Conservation (phyloP, 2,329 filamentous ascomycete genomes). For the Neonectria magnoliae region DNA sequence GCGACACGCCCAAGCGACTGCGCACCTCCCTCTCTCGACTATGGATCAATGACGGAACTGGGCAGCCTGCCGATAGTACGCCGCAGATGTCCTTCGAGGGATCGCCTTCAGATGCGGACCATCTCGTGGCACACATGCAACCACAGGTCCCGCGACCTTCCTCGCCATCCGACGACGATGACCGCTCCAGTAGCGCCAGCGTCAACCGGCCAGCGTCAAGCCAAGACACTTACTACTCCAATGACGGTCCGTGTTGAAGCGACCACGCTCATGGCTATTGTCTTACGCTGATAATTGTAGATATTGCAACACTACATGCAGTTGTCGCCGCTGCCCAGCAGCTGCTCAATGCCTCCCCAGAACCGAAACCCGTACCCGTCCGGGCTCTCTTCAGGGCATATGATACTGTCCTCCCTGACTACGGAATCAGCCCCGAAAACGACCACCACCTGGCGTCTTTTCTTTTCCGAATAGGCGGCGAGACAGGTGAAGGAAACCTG, state of each 20-base stretch:
- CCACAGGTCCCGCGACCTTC: conserved; percentile 34
- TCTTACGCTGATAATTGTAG: conserved; percentile 55
- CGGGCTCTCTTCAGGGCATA: conserved; percentile 85
- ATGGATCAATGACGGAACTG: conserved; percentile 49
- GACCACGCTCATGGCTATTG: not conserved
- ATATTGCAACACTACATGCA: conserved; percentile 80
- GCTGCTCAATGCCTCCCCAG: conserved; percentile 65
- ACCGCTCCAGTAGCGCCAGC: conserved; percentile 42
- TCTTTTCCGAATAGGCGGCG: conserved; percentile 80
- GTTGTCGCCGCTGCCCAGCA: conserved; percentile 79
- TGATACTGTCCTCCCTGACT: conserved; percentile 75
- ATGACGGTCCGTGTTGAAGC: conserved; percentile 60
- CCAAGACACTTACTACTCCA: conserved; percentile 63
- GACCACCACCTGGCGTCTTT: conserved; percentile 82
- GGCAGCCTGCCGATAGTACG: conserved; percentile 43
- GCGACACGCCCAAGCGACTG: conserved; percentile 16
- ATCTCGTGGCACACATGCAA: conserved; percentile 44
- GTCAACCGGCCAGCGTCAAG: conserved; percentile 42
- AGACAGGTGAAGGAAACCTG: conserved; percentile 66
- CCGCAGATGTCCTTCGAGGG: conserved; percentile 34
- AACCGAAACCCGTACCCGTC: conserved; percentile 73
- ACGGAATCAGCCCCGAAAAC: conserved; percentile 76
- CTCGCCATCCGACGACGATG: conserved; percentile 45
- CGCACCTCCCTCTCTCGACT: conserved; percentile 34
- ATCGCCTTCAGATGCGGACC: conserved; percentile 35